phyloP scores from a whole-genome alignment of 2,329 filamentous ascomycete species.

The Cryphonectria nitschkei region DNA sequence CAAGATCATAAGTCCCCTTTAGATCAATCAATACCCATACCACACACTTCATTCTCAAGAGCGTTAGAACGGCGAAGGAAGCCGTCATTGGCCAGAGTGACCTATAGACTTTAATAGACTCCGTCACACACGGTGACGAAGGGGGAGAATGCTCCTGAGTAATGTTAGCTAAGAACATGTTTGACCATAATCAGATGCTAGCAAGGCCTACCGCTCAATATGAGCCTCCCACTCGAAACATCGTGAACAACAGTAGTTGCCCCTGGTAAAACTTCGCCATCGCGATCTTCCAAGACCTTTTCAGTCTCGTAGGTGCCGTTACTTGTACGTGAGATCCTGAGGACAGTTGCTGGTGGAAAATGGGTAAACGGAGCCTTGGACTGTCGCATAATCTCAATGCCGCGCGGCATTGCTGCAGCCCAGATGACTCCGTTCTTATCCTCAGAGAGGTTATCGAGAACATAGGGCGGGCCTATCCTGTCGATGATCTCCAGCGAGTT shows the following conservation, averaged over 20 bases:
- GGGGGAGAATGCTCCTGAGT: conserved; percentile 6
- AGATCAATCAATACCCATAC: neutral
- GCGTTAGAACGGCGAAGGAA: neutral
- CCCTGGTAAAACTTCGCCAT: conserved; percentile 6
- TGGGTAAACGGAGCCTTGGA: neutral
- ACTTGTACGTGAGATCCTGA: conserved; percentile 2
- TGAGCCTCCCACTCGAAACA: conserved; percentile 1
- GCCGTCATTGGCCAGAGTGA: neutral
- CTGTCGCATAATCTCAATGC: conserved; percentile 9
- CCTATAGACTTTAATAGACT: neutral
- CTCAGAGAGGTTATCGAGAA: conserved; percentile 18
- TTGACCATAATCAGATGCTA: neutral
- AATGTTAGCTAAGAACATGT: neutral
- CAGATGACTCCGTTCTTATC: conserved; percentile 13
- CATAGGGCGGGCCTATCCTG: conserved; percentile 4
- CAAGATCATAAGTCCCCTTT: neutral
- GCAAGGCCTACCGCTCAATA: conserved; percentile 10
- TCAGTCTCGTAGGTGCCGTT: conserved; percentile 1
- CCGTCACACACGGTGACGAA: conserved; percentile 22
- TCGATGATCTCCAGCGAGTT: conserved; percentile 12
- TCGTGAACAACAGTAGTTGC: conserved; percentile 22
- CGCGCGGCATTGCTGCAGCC: conserved; percentile 15
- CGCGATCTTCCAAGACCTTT: conserved; percentile 15
- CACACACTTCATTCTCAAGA: too few relatives aligned
- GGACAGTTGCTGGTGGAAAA: conserved; percentile 13